These are phyloP conservation scores for Collybiopsis luxurians DNA, from an alignment of 768 basidiomycete genomes.

Conservation along the genomic window DNA sequence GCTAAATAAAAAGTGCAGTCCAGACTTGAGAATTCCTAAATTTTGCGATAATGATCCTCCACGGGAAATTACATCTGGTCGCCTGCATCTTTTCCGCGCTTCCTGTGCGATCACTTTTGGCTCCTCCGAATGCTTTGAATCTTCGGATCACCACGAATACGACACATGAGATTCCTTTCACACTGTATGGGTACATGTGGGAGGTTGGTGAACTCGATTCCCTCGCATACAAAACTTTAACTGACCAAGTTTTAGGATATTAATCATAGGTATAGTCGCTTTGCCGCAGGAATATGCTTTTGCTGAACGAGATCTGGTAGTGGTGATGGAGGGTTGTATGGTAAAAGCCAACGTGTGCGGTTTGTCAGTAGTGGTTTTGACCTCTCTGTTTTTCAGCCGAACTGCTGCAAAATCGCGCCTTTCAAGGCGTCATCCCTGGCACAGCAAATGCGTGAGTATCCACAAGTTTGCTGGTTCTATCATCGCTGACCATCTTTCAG, in stretches of 20 bases:
- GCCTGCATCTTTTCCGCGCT: neutral
- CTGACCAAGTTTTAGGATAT: constrained; percentile 21
- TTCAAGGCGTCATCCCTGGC: constrained; percentile 52
- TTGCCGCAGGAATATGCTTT: neutral
- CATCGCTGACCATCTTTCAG: constrained; percentile 9
- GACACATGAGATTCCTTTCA: constrained; percentile 27
- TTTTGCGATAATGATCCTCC: neutral
- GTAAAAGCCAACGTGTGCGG: constrained; percentile 8
- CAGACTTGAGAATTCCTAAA: neutral
- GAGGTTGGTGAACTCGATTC: constrained; percentile 19
- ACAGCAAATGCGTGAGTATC: constrained; percentile 33
- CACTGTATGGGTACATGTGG: constrained; percentile 34
- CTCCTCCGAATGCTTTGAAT: constrained; percentile 26
- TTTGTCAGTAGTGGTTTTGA: neutral
- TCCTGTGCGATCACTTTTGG: constrained; percentile 10
- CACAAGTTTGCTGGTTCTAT: neutral
- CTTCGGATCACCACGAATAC: constrained; percentile 24
- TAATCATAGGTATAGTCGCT: constrained; percentile 25
- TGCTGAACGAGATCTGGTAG: constrained; percentile 12
- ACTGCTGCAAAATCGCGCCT: constrained; percentile 56
- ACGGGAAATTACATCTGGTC: neutral
- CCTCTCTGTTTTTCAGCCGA: constrained; percentile 17
- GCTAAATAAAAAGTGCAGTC: too few relatives aligned
- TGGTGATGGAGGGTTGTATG: constrained; percentile 41
- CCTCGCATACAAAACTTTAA: neutral